These are phyloP conservation scores for Monosporascus sp. DNA, from an alignment of 2,329 filamentous ascomycete species.

Conservation along the genomic window DNA sequence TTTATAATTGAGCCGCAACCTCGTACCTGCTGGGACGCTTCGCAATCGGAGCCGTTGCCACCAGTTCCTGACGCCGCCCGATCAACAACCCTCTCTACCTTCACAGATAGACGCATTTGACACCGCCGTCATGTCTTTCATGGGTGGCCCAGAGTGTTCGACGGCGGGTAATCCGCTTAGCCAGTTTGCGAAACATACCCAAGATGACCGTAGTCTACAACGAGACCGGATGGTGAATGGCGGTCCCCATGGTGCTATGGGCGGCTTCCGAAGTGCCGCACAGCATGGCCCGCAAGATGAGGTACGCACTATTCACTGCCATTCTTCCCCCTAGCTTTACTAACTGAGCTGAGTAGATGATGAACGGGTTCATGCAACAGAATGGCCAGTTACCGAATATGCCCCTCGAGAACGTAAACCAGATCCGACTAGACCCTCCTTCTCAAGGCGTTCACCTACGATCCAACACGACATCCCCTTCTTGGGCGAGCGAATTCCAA, in stretches of 20 bases:
- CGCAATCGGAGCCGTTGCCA: no score
- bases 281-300: slow-evolving; percentile 69
- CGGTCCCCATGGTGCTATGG: slow-evolving; percentile 63
- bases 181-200: slow-evolving; percentile 95
- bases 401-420: slow-evolving; percentile 39
- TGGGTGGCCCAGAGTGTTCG: slow-evolving; percentile 94
- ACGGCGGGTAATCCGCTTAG: slow-evolving; percentile 92
- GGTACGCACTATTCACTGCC: slow-evolving; percentile 33
- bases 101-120: slow-evolving; percentile 1
- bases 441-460: slow-evolving; percentile 47
- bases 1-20: no score
- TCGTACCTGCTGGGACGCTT: no score
- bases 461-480: slow-evolving; percentile 48
- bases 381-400: slow-evolving; percentile 54
- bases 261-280: slow-evolving; percentile 69
- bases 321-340: slow-evolving; percentile 1
- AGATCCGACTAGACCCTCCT: slow-evolving; percentile 40
- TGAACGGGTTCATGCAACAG: slow-evolving; percentile 89
- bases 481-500: slow-evolving; percentile 49
- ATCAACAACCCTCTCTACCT: slow-evolving; percentile 4
- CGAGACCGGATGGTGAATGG: slow-evolving; percentile 79
- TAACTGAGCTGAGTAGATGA: slow-evolving; percentile 57
- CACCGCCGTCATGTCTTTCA: slow-evolving; percentile 72
- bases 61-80: not conserved
- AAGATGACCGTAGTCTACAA: slow-evolving; percentile 93